Evolutionary conservation across 495 filamentous ascomycete genomes (phyloP).

Genomic region (Annulohypoxylon moriforme): DNA sequence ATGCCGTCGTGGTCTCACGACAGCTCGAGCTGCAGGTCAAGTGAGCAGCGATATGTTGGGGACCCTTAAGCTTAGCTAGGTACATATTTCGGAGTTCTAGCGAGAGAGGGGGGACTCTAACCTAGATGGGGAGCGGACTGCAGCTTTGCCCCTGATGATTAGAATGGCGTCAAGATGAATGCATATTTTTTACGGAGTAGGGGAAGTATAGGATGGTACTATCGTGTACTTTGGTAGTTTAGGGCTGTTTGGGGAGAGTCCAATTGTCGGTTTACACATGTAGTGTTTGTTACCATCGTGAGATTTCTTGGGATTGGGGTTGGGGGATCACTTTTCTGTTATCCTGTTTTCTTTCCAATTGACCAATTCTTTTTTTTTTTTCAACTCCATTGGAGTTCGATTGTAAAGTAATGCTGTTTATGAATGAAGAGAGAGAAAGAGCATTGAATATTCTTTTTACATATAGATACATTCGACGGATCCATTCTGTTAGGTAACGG

Average conservation of each 20-base stretch:
- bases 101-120: not conserved
- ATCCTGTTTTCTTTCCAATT: not conserved
- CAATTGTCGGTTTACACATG: not conserved
- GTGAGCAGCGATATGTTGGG: not conserved
- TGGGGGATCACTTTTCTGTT: not conserved
- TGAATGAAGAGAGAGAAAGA: not conserved
- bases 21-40: constrained; percentile 25
- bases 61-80: constrained; percentile 3
- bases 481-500: constrained; percentile 32
- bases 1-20: constrained; percentile 32
- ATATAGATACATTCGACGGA: not conserved
- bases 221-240: not conserved
- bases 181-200: not conserved
- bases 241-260: not conserved
- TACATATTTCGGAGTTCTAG: not conserved
- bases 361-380: not conserved
- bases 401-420: not conserved
- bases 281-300: not conserved
- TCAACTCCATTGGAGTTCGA: not conserved
- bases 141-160: constrained; percentile 23
- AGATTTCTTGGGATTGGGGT: not conserved
- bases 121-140: constrained; percentile 3
- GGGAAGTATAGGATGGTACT: not conserved
- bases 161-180: constrained; percentile 24
- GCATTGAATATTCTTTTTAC: not conserved